Conservation (phyloP, 2,329 filamentous ascomycete genomes). For the Botrytis sinoallii region DNA sequence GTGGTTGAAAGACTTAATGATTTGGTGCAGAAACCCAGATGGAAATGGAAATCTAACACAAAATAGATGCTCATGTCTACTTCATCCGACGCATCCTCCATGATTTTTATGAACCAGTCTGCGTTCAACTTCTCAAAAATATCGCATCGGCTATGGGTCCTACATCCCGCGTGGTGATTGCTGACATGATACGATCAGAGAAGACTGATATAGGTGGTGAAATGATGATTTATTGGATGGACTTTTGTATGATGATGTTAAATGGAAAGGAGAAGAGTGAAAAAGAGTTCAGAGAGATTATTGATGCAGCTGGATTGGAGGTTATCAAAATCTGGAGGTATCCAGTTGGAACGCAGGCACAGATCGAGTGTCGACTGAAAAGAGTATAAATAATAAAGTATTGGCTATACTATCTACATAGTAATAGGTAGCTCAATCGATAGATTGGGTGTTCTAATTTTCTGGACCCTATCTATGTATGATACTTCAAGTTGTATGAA, state of each 20-base stretch:
- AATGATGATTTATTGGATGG: neutral
- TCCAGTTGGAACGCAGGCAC: neutral
- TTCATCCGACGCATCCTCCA: constrained; percentile 8
- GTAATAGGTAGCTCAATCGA: too few species aligned
- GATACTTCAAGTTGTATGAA: neutral
- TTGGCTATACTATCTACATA: too few species aligned
- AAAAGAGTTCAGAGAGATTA: neutral
- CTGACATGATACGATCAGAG: neutral
- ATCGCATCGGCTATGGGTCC: constrained; percentile 1
- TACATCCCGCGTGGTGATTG: neutral
- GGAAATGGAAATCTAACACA: neutral
- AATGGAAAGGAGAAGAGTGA: neutral
- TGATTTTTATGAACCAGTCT: neutral
- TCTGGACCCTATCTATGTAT: too few species aligned
- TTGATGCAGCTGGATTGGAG: neutral
- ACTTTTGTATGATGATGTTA: neutral
- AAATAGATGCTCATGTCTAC: constrained; percentile 4
- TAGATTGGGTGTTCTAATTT: neutral
- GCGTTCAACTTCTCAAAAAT: neutral
- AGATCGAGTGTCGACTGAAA: neutral
- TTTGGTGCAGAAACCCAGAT: neutral
- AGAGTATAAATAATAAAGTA: neutral
- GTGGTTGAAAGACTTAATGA: neutral
- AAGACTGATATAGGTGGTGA: neutral
- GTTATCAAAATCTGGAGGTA: neutral